Percentiles rank a stretch among this genome's conserved stretches.
Evolutionary conservation across 257 asterid genomes (phyloP).

Genomic region (Primulina eburnea): DNA sequence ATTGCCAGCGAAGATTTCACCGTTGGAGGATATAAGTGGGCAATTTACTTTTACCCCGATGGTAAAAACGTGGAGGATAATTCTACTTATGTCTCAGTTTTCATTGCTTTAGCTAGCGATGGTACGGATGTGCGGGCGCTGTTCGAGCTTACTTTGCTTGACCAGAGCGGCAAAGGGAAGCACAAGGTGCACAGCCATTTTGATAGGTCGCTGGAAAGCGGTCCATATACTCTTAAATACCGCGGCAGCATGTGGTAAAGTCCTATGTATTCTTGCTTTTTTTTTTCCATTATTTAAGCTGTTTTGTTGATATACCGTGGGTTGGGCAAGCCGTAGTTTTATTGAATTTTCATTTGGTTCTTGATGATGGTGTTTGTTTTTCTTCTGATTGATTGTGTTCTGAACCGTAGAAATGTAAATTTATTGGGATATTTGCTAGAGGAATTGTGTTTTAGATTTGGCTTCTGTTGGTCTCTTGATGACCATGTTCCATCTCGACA

Average conservation of each 20-base stretch:
- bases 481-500: neutral
- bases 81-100: neutral
- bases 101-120: neutral
- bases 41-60: conserved; percentile 1
- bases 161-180: conserved; percentile 89
- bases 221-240: conserved; percentile 72
- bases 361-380: too few relatives aligned
- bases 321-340: too few relatives aligned
- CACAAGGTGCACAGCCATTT: conserved; percentile 91
- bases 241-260: conserved; percentile 86
- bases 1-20: conserved; percentile 11
- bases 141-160: conserved; percentile 78
- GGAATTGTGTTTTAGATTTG: neutral
- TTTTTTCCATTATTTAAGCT: conserved; percentile 1
- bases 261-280: neutral
- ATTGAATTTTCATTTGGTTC: too few relatives aligned
- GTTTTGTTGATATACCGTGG: neutral
- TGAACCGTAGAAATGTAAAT: too few relatives aligned
- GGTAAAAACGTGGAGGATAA: conserved; percentile 4
- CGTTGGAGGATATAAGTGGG: conserved; percentile 1
- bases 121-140: conserved; percentile 67
- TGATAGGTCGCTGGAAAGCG: conserved; percentile 81
- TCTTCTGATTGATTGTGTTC: neutral
- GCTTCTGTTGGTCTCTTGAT: neutral
- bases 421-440: neutral